Conservation (phyloP, 2,329 filamentous ascomycete genomes). For the Fusarium austroafricanum region DNA sequence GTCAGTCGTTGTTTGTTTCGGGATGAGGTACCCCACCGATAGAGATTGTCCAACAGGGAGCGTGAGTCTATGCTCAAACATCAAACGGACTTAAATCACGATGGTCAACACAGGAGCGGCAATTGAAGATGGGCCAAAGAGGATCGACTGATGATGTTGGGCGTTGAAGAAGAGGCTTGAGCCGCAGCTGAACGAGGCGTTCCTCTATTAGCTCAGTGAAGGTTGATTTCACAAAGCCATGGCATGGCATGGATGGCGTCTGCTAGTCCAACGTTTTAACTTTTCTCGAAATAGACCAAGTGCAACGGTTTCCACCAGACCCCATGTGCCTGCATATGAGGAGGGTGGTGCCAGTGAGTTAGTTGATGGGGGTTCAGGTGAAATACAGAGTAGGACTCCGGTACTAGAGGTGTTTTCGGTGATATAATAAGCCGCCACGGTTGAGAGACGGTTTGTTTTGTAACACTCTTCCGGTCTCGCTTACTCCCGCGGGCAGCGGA, state of each 20-base stretch:
- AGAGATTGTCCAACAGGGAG: slow-evolving; percentile 28
- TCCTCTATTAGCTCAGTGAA: slow-evolving; percentile 18
- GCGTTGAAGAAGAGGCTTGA: slow-evolving; percentile 11
- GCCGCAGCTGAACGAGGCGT: slow-evolving; percentile 35
- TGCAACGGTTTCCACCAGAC: slow-evolving; percentile 40
- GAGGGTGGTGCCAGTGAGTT: slow-evolving; percentile 33
- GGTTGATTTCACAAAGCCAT: not conserved
- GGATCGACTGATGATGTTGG: not conserved
- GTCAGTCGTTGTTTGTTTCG: slow-evolving; percentile 39
- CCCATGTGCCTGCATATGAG: slow-evolving; percentile 39
- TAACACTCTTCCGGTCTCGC: slow-evolving; percentile 10
- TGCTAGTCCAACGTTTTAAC: slow-evolving; percentile 32
- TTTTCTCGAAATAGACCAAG: slow-evolving; percentile 40
- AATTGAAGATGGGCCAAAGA: slow-evolving; percentile 7
- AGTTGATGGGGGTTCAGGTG: not conserved
- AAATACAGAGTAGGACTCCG: too few species aligned
- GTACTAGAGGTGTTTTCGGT: not conserved
- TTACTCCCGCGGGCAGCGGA: slow-evolving; percentile 30
- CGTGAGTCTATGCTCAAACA: slow-evolving; percentile 15
- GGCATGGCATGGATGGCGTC: not conserved
- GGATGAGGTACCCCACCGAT: slow-evolving; percentile 27
- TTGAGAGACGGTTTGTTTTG: slow-evolving; percentile 15
- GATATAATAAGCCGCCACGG: slow-evolving; percentile 14
- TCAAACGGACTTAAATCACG: not conserved
- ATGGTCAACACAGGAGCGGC: slow-evolving; percentile 9